Percentiles rank a stretch among this genome's conserved stretches.
Evolutionary conservation across 2,329 filamentous ascomycete genomes (phyloP).

Genomic region (Fusarium sp.): DNA sequence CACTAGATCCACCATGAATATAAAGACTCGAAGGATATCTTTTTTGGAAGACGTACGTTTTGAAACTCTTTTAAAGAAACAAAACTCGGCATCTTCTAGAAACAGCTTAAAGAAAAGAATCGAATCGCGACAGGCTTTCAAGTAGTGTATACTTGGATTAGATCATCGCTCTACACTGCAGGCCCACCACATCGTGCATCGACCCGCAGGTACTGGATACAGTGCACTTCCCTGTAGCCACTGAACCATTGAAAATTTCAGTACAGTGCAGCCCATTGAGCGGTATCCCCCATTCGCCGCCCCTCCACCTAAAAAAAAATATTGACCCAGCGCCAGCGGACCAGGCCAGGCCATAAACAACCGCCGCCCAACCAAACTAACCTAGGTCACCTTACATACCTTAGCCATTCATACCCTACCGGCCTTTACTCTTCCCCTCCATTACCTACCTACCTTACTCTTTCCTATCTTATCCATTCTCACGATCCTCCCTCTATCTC

Average conservation of each 20-base stretch:
- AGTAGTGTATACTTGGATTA: constrained; percentile 29
- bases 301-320: constrained; percentile 19
- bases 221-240: constrained; percentile 4
- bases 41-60: neutral
- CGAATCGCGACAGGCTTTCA: neutral
- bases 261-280: constrained; percentile 14
- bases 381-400: neutral
- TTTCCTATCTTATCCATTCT: constrained; percentile 19
- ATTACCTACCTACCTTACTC: neutral
- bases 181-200: neutral
- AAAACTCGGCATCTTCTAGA: constrained; percentile 20
- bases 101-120: constrained; percentile 8
- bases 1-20: neutral
- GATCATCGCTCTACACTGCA: constrained; percentile 15
- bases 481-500: constrained; percentile 24
- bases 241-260: constrained; percentile 32
- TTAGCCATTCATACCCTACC: constrained; percentile 5
- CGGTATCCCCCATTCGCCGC: constrained; percentile 29
- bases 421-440: constrained; percentile 16
- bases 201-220: constrained; percentile 30
- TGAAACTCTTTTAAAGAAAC: neutral
- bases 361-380: constrained; percentile 22
- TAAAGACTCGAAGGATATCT: neutral
- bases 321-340: constrained; percentile 20
- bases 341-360: constrained; percentile 25